phyloP scores from a whole-genome alignment of 2,329 filamentous ascomycete genomes.

The Herpotrichia juniperi region DNA sequence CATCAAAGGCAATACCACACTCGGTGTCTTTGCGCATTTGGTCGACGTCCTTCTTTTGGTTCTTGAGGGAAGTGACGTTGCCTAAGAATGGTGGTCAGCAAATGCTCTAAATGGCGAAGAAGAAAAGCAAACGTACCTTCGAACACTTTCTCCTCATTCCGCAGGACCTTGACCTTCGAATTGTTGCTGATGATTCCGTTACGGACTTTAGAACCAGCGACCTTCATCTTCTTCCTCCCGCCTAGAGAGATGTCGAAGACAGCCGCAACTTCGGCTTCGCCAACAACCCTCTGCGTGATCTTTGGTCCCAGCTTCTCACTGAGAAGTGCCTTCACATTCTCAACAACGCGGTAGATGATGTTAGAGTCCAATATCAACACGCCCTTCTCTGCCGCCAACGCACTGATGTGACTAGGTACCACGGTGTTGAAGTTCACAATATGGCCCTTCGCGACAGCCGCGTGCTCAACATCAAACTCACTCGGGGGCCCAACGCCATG shows the following conservation, averaged over 20 bases:
- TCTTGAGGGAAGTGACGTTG: slow-evolving; percentile 79
- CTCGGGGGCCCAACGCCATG: slow-evolving; percentile 78
- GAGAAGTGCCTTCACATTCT: slow-evolving; percentile 72
- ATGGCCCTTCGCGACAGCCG: slow-evolving; percentile 74
- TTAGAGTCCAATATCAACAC: slow-evolving; percentile 85
- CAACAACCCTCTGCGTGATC: slow-evolving; percentile 73
- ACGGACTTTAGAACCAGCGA: slow-evolving; percentile 86
- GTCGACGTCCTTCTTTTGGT: slow-evolving; percentile 86
- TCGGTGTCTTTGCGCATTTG: slow-evolving; percentile 94
- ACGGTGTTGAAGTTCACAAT: slow-evolving; percentile 87
- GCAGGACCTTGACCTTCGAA: slow-evolving; percentile 72
- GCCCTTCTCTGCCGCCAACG: slow-evolving; percentile 70
- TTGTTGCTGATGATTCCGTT: slow-evolving; percentile 75
- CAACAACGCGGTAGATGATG: slow-evolving; percentile 81
- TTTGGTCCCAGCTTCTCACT: slow-evolving; percentile 71
- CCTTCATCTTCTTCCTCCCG: slow-evolving; percentile 70
- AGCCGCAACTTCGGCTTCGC: slow-evolving; percentile 85
- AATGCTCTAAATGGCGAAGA: slow-evolving; percentile 11
- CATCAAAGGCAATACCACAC: slow-evolving; percentile 85
- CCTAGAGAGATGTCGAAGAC: slow-evolving; percentile 84
- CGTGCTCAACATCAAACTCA: slow-evolving; percentile 90
- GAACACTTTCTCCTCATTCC: slow-evolving; percentile 73
- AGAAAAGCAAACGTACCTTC: slow-evolving; percentile 70
- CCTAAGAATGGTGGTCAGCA: slow-evolving; percentile 60
- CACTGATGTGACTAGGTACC: slow-evolving; percentile 70